Evolutionary conservation across 2,329 filamentous ascomycete genomes (phyloP).

Genomic region (Gliomastix tumulicola): DNA sequence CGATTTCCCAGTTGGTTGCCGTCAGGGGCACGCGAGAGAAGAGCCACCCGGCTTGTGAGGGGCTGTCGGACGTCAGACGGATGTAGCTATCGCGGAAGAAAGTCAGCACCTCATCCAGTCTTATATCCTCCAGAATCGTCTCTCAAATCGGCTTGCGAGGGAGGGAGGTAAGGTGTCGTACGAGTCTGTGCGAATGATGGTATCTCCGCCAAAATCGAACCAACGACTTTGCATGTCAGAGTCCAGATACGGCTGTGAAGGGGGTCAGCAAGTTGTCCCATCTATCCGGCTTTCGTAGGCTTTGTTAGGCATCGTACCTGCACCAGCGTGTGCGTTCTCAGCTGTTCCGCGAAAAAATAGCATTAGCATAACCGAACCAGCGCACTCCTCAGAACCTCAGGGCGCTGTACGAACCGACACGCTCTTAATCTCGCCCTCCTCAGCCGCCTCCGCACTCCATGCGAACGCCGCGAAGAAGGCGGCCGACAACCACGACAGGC

Average conservation of each 20-base stretch:
- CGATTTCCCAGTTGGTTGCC: constrained; percentile 97
- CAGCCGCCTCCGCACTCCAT: constrained; percentile 44
- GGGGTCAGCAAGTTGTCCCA: too few relatives aligned
- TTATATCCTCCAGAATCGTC: background rate
- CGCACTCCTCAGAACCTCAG: background rate
- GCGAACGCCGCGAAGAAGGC: constrained; percentile 42
- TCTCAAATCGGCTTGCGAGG: background rate
- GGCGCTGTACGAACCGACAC: constrained; percentile 33
- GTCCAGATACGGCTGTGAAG: constrained; percentile 92
- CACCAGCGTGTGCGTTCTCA: constrained; percentile 79
- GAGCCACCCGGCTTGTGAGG: constrained; percentile 86
- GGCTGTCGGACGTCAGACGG: constrained; percentile 82
- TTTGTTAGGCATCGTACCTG: too few relatives aligned
- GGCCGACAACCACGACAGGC: constrained; percentile 38
- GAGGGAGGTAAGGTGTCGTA: constrained; percentile 42
- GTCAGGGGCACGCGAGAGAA: constrained; percentile 92
- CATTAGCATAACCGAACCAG: too few relatives aligned
- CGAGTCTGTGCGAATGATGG: constrained; percentile 69
- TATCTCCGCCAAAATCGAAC: constrained; percentile 98
- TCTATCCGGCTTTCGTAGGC: too few relatives aligned
- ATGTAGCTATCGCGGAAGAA: constrained; percentile 59
- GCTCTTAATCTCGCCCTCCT: constrained; percentile 43
- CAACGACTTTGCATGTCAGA: constrained; percentile 97
- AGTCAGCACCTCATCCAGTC: background rate
- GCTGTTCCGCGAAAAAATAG: too few relatives aligned